Base-by-base conservation (phyloP, 2,329 filamentous ascomycete species). In the Trichoderma endophyticum region DNA sequence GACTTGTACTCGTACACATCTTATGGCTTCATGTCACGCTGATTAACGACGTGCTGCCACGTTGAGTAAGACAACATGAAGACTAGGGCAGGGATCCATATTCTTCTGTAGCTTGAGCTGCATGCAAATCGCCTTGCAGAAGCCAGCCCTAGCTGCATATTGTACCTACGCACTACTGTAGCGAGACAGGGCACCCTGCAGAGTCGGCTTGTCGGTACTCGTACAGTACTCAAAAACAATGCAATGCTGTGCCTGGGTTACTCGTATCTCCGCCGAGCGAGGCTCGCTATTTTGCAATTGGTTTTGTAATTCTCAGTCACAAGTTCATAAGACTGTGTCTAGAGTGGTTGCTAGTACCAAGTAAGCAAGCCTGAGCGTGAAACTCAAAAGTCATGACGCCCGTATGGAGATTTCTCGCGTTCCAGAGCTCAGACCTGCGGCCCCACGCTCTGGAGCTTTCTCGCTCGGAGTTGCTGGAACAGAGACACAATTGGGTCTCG, bases 101-200 rank as follows among this genome's bases (percentile, higher is more conserved):
- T 32, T 66, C 15, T 51, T 24, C 48, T 51, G 48, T 54, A 4
- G 21, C 48, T 54, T 54, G 48, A 32, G 64, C 24, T 68, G 65
- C 65, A 68, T 32, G 65, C 65, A 68, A 68, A 59, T 57, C 65
- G 57, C 65, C 65, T 30, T 68, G 65, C 65, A 68, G 64, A 32
- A 59, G 34, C 65, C 65, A 59, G 34, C 65, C 65, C 65, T 68
- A 32, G 65, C 54, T 30, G 34, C 65, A 60, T 26, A 68, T 32
- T 36, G 34, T 36, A 36, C 34, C 14, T 32, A 30, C 14, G 18
- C 32, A 43, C 48, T 36, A 61, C 56, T 59, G 30, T n/a, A 21
- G 39, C 36, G 26, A 34, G 34, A 63, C 34, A 24, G 8, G 56
- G 30, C 56, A 59, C 36, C n/a, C n/a, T 34, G 34, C n/a, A 34